Conservation (phyloP, 352 stramenopile genomes). For the Pythium rhizo-oryzae region DNA sequence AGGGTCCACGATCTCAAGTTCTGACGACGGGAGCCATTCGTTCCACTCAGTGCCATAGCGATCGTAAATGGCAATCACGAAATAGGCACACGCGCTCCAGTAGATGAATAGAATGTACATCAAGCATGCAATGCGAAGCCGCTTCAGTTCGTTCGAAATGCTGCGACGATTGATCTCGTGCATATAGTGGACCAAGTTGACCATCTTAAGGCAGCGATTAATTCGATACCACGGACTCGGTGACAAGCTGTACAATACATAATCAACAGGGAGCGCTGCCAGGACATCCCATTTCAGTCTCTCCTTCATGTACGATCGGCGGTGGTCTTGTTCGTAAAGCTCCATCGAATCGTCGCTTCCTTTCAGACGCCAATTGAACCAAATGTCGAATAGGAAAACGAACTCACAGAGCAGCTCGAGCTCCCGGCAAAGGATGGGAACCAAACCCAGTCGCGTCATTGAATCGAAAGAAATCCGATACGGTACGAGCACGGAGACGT, state of each 20-base stretch:
- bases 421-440: constrained; percentile 33
- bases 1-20: constrained; percentile 29
- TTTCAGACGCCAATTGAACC: constrained; percentile 53
- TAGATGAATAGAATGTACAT: constrained; percentile 67
- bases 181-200: constrained; percentile 59
- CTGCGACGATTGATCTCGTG: constrained; percentile 62
- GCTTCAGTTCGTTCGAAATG: constrained; percentile 64
- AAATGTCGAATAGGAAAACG: constrained; percentile 60
- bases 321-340: constrained; percentile 56
- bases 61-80: constrained; percentile 51
- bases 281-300: constrained; percentile 45
- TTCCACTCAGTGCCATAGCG: constrained; percentile 52
- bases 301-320: constrained; percentile 46
- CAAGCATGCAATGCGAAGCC: constrained; percentile 43
- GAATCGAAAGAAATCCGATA: constrained; percentile 60
- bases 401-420: constrained; percentile 53
- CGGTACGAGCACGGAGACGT: constrained; percentile 49
- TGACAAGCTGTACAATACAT: constrained; percentile 39
- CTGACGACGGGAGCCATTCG: constrained; percentile 42
- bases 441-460: constrained; percentile 29
- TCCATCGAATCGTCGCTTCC: constrained; percentile 47
- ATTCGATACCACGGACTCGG: constrained; percentile 40
- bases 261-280: constrained; percentile 48
- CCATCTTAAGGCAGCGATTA: constrained; percentile 52
- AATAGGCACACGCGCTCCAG: constrained; percentile 61